Percentiles rank a stretch among this genome's conserved stretches.
Evolutionary conservation across 2,329 filamentous ascomycete species (phyloP).

Genomic region (Rhexocercosporidium sp.): DNA sequence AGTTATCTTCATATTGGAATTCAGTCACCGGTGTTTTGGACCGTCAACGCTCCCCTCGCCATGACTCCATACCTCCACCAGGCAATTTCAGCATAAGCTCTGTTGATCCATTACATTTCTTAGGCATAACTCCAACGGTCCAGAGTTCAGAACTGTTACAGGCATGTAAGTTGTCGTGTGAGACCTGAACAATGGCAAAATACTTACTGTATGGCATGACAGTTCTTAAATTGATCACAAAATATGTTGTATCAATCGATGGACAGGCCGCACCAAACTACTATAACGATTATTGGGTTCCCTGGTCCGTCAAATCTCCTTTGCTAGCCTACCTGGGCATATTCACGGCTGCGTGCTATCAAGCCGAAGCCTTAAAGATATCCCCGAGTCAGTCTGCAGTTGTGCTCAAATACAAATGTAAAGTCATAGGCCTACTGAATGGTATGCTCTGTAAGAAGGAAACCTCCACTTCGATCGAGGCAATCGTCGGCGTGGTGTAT

Average conservation of each 20-base stretch:
- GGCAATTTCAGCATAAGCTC: slow-evolving; percentile 37
- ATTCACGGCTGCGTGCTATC: slow-evolving; percentile 57
- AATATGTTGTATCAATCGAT: slow-evolving; percentile 57
- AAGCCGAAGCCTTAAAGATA: slow-evolving; percentile 54
- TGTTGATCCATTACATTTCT: slow-evolving; percentile 46
- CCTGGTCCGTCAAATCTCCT: slow-evolving; percentile 55
- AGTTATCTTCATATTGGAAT: background rate
- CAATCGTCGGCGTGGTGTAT: slow-evolving; percentile 54
- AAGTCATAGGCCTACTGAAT: slow-evolving; percentile 52
- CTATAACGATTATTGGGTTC: slow-evolving; percentile 51
- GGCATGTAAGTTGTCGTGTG: slow-evolving; percentile 47
- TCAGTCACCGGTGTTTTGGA: background rate
- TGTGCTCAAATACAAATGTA: slow-evolving; percentile 33
- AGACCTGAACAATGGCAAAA: background rate
- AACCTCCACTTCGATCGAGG: slow-evolving; percentile 49
- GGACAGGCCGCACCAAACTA: slow-evolving; percentile 54
- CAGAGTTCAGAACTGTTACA: slow-evolving; percentile 55
- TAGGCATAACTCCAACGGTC: slow-evolving; percentile 50
- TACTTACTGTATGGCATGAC: background rate
- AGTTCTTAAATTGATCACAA: slow-evolving; percentile 54
- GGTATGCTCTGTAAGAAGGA: slow-evolving; percentile 48
- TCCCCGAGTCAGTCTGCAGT: slow-evolving; percentile 35
- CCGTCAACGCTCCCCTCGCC: background rate
- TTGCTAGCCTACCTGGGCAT: slow-evolving; percentile 55
- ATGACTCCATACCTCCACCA: background rate